Evolutionary conservation across 805 yeast genomes (phyloP).

Genomic region (Zygosaccharomyces pseudorouxii): DNA sequence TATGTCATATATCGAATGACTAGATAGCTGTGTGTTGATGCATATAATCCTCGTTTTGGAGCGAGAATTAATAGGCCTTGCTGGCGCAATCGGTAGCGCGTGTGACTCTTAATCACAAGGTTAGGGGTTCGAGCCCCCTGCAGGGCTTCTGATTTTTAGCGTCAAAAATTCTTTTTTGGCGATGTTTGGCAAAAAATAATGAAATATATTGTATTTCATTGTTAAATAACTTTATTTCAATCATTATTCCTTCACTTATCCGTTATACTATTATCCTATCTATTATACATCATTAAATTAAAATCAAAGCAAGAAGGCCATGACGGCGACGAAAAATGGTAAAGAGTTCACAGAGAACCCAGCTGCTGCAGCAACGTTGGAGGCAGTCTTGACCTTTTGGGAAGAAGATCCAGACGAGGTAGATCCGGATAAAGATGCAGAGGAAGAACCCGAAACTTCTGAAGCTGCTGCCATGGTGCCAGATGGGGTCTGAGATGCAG

Average conservation of each 20-base stretch:
- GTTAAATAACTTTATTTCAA: background rate
- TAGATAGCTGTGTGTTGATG: background rate
- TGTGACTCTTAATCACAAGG: slow-evolving; percentile 23
- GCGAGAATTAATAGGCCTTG: slow-evolving; percentile 10
- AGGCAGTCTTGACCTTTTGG: background rate
- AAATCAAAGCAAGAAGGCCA: slow-evolving; percentile 1
- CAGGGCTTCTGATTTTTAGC: slow-evolving; percentile 12
- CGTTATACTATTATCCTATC: slow-evolving; percentile 1
- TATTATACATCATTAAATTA: slow-evolving; percentile 3
- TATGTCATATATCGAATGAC: background rate
- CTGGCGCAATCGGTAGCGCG: slow-evolving; percentile 25
- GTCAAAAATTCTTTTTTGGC: background rate
- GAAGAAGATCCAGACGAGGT: slow-evolving; percentile 8
- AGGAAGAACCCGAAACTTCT: background rate
- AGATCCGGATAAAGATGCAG: slow-evolving; percentile 1
- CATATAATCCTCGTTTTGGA: background rate
- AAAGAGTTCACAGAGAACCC: background rate
- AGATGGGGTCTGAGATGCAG: slow-evolving; percentile 9
- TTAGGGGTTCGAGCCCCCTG: slow-evolving; percentile 25
- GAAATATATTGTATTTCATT: too few species aligned
- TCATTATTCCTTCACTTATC: background rate
- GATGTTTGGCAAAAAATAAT: too few species aligned
- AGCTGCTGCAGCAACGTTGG: background rate
- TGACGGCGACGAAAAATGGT: slow-evolving; percentile 2
- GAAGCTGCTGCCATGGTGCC: slow-evolving; percentile 3